A percentile compares a stretch with the other conserved stretches of the same genome.
These are phyloP conservation scores for Trichoderma koningii DNA, from an alignment of 2,329 filamentous ascomycete species.

Conservation along the genomic window DNA sequence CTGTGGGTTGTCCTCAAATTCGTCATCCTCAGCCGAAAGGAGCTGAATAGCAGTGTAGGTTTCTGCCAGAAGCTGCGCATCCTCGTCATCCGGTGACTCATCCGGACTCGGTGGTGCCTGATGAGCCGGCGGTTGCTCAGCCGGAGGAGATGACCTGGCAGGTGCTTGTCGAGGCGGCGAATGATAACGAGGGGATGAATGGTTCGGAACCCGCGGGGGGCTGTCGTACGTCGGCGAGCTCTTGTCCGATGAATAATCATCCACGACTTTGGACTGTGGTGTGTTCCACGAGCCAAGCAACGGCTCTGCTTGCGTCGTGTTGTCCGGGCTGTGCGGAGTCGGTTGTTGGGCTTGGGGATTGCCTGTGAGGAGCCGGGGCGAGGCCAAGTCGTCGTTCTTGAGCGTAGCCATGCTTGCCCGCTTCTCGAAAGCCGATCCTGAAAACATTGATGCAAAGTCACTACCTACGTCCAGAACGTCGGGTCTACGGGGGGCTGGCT, in stretches of 20 bases:
- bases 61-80: constrained; percentile 55
- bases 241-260: constrained; percentile 44
- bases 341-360: constrained; percentile 47
- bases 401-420: constrained; percentile 54
- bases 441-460: constrained; percentile 60
- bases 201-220: constrained; percentile 46
- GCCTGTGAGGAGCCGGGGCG: constrained; percentile 50
- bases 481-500: constrained; percentile 48
- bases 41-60: constrained; percentile 54
- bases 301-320: constrained; percentile 48
- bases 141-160: background rate
- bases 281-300: constrained; percentile 54
- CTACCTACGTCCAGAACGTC: constrained; percentile 54
- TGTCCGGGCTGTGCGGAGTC: constrained; percentile 49
- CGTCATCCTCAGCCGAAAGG: constrained; percentile 38
- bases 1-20: constrained; percentile 29
- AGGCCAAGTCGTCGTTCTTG: constrained; percentile 44
- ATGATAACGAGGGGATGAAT: constrained; percentile 35
- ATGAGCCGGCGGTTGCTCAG: constrained; percentile 3
- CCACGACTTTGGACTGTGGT: constrained; percentile 48
- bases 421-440: constrained; percentile 56
- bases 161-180: constrained; percentile 20
- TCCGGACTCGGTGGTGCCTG: constrained; percentile 40
- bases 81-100: constrained; percentile 53
- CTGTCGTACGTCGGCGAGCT: constrained; percentile 44